A percentile compares a stretch with the other conserved stretches of the same genome.
Conservation (phyloP, 169 alveolate species). For the Theileria sp. region DNA sequence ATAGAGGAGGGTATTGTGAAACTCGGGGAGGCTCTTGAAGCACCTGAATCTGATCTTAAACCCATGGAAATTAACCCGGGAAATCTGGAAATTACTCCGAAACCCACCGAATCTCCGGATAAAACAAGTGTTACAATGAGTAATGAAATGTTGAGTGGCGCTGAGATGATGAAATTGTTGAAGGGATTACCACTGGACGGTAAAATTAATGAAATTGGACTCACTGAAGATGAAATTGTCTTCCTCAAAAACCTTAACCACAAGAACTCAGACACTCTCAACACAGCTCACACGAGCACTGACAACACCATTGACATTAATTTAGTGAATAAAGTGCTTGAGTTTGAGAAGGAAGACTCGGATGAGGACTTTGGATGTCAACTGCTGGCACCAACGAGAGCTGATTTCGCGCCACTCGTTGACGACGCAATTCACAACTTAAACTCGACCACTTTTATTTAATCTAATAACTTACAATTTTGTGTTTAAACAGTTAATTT, state of each 20-base stretch:
- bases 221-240: slow-evolving; percentile 21
- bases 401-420: slow-evolving; percentile 14
- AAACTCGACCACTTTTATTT: neutral
- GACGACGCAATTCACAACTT: slow-evolving; percentile 36
- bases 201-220: slow-evolving; percentile 5
- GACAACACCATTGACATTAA: neutral
- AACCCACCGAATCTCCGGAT: too few relatives aligned
- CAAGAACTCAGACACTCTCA: neutral
- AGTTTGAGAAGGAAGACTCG: neutral
- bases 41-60: too few relatives aligned
- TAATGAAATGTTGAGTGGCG: neutral
- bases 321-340: neutral
- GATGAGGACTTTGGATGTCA: slow-evolving; percentile 16
- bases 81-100: too few relatives aligned
- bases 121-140: neutral
- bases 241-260: slow-evolving; percentile 8
- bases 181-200: neutral
- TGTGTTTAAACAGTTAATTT: too few relatives aligned
- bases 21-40: too few relatives aligned
- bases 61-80: too few relatives aligned
- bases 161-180: neutral
- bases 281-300: neutral
- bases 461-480: neutral
- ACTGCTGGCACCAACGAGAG: slow-evolving; percentile 15
- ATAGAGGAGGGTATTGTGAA: too few relatives aligned